These are phyloP conservation scores for Euryodendron excelsum DNA, from an alignment of 148 eudicot genomes.

Conservation along the genomic window DNA sequence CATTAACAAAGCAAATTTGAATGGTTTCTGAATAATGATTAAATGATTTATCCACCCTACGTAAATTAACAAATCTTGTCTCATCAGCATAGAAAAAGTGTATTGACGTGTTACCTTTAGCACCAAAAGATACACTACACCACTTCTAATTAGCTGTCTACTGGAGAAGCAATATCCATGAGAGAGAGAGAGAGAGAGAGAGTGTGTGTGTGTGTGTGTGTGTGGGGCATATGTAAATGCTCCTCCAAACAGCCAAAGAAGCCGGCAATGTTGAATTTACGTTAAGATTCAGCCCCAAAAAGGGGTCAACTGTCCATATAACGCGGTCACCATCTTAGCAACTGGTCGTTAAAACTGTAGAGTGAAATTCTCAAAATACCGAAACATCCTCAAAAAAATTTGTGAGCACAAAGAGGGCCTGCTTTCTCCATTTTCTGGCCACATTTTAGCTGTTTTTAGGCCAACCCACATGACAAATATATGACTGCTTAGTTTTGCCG, in stretches of 20 bases:
- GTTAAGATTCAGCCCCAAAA: neutral
- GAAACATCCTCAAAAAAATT: neutral
- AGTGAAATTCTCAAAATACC: slow-evolving; percentile 15
- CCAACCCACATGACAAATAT: neutral
- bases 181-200: neutral
- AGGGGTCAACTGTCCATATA: slow-evolving; percentile 10
- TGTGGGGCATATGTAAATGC: neutral
- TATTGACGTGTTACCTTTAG: too few species aligned
- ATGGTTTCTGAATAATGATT: neutral
- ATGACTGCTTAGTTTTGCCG: slow-evolving; percentile 23
- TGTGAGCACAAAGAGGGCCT: neutral
- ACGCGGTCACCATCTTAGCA: slow-evolving; percentile 6
- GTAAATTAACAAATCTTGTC: too few species aligned
- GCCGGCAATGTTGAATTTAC: slow-evolving; percentile 8
- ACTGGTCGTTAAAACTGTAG: neutral
- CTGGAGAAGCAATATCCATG: too few species aligned
- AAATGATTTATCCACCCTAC: too few species aligned
- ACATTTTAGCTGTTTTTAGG: too few species aligned
- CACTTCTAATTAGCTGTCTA: too few species aligned
- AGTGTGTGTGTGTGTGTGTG: too few species aligned
- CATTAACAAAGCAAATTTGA: too few species aligned
- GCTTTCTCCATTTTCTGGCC: neutral
- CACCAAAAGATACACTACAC: too few species aligned
- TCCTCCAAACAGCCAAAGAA: slow-evolving; percentile 8
- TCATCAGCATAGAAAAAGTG: too few species aligned